These are phyloP conservation scores for Zostera marina DNA, from an alignment of 116 monocot species.

Conservation along the genomic window DNA sequence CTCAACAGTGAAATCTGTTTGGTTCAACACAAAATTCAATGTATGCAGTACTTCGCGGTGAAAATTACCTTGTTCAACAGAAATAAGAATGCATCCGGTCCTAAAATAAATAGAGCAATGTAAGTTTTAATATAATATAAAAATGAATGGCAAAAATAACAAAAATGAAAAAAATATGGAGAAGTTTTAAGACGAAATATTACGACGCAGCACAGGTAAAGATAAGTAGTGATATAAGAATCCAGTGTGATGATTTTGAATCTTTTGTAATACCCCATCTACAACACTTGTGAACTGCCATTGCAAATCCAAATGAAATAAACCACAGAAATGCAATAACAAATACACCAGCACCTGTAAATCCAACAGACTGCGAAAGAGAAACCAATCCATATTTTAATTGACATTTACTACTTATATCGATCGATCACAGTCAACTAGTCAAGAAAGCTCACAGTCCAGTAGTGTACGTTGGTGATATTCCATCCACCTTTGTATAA, in stretches of 20 bases:
- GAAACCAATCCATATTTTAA: neutral
- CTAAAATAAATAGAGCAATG: conserved; percentile 15
- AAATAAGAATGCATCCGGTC: conserved; percentile 68
- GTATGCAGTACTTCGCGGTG: conserved; percentile 49
- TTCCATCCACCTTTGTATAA: conserved; percentile 52
- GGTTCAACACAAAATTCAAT: conserved; percentile 62
- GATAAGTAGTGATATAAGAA: conserved; percentile 30
- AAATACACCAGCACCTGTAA: conserved; percentile 68
- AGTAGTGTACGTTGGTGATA: conserved; percentile 47
- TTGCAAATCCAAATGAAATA: conserved; percentile 37
- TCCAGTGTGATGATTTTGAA: conserved; percentile 7
- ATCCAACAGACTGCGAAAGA: conserved; percentile 67
- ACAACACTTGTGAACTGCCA: conserved; percentile 25
- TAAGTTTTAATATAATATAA: neutral
- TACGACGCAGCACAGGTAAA: conserved; percentile 72
- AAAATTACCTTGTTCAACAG: conserved; percentile 64
- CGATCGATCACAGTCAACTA: neutral
- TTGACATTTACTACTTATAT: neutral
- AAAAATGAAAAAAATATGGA: neutral
- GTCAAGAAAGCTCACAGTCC: conserved; percentile 29
- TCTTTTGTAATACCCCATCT: conserved; percentile 26
- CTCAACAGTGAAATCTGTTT: conserved; percentile 78
- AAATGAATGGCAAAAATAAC: neutral
- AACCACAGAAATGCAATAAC: conserved; percentile 58
- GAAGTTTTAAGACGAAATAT: conserved; percentile 7